Percentiles rank a stretch among this genome's conserved stretches.
These are phyloP conservation scores for Hemileccinum impolitum DNA, from an alignment of 768 basidiomycete species.

Conservation along the genomic window DNA sequence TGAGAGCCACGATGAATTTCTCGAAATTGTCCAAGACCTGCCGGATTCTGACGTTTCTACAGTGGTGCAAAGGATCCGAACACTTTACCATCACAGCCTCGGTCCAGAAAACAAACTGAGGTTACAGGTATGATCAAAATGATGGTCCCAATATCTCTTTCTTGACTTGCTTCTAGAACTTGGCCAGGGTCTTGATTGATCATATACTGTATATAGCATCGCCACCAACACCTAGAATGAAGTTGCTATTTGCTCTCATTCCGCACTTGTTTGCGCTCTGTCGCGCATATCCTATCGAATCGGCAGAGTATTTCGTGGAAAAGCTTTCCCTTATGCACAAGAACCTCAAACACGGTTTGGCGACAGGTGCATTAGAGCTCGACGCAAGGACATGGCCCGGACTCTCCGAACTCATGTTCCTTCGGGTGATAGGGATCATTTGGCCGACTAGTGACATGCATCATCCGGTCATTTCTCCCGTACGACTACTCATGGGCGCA, in stretches of 20 bases:
- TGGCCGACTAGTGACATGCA: slow-evolving; percentile 97
- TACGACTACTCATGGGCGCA: slow-evolving; percentile 84
- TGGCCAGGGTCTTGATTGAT: slow-evolving; percentile 80
- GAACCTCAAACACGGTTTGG: slow-evolving; percentile 82
- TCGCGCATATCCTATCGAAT: slow-evolving; percentile 74
- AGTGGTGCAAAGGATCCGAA: slow-evolving; percentile 86
- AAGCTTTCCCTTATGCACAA: slow-evolving; percentile 92
- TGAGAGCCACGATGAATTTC: slow-evolving; percentile 78
- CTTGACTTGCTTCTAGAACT: slow-evolving; percentile 42
- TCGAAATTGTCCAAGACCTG: slow-evolving; percentile 73
- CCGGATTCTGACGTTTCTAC: slow-evolving; percentile 70
- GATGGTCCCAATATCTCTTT: background rate
- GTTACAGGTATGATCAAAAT: slow-evolving; percentile 64
- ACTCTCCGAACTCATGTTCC: slow-evolving; percentile 71
- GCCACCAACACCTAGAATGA: slow-evolving; percentile 56
- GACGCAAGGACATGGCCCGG: slow-evolving; percentile 88
- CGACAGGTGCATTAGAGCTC: slow-evolving; percentile 55
- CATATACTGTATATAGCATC: slow-evolving; percentile 77
- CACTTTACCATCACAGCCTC: slow-evolving; percentile 91
- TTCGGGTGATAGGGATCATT: slow-evolving; percentile 74
- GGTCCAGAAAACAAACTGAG: slow-evolving; percentile 88
- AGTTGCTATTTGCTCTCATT: slow-evolving; percentile 60
- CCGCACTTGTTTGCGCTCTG: slow-evolving; percentile 79
- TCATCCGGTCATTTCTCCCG: slow-evolving; percentile 84
- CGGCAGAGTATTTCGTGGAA: slow-evolving; percentile 73